Conservation (phyloP, 768 basidiomycete genomes). For the Austroboletus festivus region DNA sequence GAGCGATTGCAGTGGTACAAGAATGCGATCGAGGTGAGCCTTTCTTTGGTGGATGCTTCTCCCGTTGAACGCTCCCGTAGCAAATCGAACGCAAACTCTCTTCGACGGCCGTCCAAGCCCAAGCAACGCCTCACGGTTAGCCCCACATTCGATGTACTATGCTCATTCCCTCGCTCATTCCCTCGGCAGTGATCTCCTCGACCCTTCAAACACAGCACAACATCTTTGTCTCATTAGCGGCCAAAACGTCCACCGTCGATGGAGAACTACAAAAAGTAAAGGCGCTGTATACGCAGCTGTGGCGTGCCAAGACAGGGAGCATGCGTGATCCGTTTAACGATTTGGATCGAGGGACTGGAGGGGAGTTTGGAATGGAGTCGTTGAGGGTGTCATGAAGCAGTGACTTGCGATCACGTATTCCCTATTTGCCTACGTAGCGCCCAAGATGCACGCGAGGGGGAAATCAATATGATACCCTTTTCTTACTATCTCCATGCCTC, state of each 20-base stretch:
- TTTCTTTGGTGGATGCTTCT: neutral
- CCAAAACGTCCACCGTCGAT: constrained; percentile 70
- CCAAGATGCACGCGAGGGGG: too few species aligned
- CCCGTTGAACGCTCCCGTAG: constrained; percentile 9
- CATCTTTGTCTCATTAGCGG: constrained; percentile 73
- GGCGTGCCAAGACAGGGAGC: constrained; percentile 78
- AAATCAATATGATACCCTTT: too few species aligned
- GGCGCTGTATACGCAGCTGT: constrained; percentile 68
- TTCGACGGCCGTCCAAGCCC: constrained; percentile 58
- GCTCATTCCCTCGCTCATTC: neutral
- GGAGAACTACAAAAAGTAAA: constrained; percentile 77
- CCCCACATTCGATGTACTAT: neutral
- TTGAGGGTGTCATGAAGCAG: constrained; percentile 24
- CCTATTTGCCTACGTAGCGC: too few species aligned
- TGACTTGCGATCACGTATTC: too few species aligned
- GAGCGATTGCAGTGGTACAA: constrained; percentile 77
- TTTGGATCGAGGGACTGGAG: constrained; percentile 36
- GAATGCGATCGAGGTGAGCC: constrained; percentile 67
- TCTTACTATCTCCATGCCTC: too few species aligned
- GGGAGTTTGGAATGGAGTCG: constrained; percentile 44
- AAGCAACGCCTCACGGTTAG: constrained; percentile 73
- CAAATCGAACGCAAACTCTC: constrained; percentile 79
- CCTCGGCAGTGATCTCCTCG: constrained; percentile 73
- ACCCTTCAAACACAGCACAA: constrained; percentile 79
- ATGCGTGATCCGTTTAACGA: constrained; percentile 79